These are phyloP conservation scores for Plantago coronopus DNA, from an alignment of 305 asterid genomes.

Conservation along the genomic window DNA sequence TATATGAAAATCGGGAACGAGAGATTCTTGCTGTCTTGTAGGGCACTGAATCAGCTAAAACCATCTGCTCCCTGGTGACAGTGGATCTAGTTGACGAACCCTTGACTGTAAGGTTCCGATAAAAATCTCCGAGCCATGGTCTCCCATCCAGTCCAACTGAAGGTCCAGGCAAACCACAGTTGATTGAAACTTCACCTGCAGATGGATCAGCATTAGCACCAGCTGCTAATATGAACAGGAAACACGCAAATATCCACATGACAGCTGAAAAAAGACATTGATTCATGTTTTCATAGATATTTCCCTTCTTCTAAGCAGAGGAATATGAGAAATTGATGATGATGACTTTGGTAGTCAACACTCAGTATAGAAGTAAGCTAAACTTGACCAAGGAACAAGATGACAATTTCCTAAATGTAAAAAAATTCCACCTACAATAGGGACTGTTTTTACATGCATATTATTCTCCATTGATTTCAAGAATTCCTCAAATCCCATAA, in stretches of 20 bases:
- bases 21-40: conserved; percentile 17
- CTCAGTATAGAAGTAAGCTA: not conserved
- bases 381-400: not conserved
- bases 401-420: not conserved
- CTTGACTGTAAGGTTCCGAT: not conserved
- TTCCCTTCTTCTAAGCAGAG: not conserved
- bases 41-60: conserved; percentile 7
- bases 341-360: not conserved
- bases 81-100: conserved; percentile 15
- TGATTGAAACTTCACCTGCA: conserved; percentile 8
- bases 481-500: too few species aligned
- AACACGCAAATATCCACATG: not conserved
- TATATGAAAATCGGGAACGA: conserved; percentile 14
- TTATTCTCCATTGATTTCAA: too few species aligned
- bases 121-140: conserved; percentile 1
- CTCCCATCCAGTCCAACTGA: conserved; percentile 11
- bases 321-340: not conserved
- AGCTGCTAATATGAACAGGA: not conserved
- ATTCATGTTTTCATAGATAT: not conserved
- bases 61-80: not conserved
- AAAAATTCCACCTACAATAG: not conserved
- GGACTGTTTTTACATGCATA: not conserved
- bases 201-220: not conserved
- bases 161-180: conserved; percentile 15
- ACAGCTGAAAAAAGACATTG: not conserved